Evolutionary conservation across 345 rosid genomes (phyloP), one percentile per base, ranked within the genome.

Genomic region (Geranium brycei): DNA sequence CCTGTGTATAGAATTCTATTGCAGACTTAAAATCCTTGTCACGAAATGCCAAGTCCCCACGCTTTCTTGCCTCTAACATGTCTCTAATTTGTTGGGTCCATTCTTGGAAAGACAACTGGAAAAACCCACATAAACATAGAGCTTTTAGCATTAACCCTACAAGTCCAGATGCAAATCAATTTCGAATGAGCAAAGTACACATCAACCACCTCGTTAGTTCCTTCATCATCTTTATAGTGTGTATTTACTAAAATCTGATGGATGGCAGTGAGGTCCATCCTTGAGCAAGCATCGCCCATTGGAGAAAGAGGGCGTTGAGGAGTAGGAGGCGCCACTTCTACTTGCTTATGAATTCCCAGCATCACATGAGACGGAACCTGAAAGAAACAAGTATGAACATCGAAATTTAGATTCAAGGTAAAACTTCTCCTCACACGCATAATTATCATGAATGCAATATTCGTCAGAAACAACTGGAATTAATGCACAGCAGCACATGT

Each of bases 41-140:
- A 1, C 87, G 78, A 63, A 89, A 92, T 66, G 90, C 93, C 57
- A 77, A 79, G 65, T 92, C 98, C 3, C 96, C 98, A 61, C 82
- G 82, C 72, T 87, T 87, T 79, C 95, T 84, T 5, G 90, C 90
- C 74, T 87, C 93, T 80, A 91, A 75, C 85, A 81, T 85, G 71
- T 89, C 96, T 77, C 88, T 83, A 68, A 89, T 92, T 66, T 84
- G 88, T 69, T 92, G 91, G 35, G 93, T 75, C 98, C 97, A 91
- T 77, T 92, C 97, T 80, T 92, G 97, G 69, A 92, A 92, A 57
- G 97, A 92, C 66, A 89, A 77, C 91, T 85, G 71, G 32, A 71
- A 19, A 73, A 59, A 32, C 61, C 51, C 12, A 8, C 53, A 47
- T 3, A 6, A 47, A 47, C 15, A 3, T 47, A 35, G 1, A 35